Base-by-base conservation (phyloP, 2,329 filamentous ascomycete species). In the Colletotrichum godetiae region DNA sequence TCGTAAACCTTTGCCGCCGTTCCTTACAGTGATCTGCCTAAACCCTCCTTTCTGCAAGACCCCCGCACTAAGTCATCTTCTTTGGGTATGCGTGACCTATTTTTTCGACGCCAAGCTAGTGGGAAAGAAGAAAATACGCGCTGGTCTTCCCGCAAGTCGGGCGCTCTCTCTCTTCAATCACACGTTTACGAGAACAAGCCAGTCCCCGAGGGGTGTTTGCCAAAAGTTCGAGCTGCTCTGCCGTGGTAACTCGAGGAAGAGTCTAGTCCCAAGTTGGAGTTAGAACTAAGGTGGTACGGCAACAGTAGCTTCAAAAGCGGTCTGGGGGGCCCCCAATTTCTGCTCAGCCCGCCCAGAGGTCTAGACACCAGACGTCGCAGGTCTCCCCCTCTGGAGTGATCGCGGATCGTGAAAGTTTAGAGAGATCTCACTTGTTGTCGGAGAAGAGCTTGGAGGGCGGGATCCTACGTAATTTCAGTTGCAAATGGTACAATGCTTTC, bases 401-500 rank as follows among this genome's bases (percentile, higher is more conserved):
- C 56, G 46, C 35, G 46, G 42, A 73, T 73, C 67, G 67, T 60
- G 56, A 35, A 70, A 57, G 37, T 37, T 46, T 57, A 65, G 60
- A 61, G 55, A 29, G 42, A 70, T 73, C 70, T 70, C 66, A 22
- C 10, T 56, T 29, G 10, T 12, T n/a, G 22, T 7, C 46, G 62
- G 56, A 33, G 10, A 53, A 37, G 68, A 42, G 37, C 37, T 56
- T 27, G 33, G 35, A 27, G 29, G 29, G 65, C 58, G 59, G 59
- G 33, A 52, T 52, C 46, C 53, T 59, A 69, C 70, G 55, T 70
- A 70, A 60, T 70, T 52, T 22, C 60, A 33, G 60, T 52, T 56
- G 55, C 19, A 46, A 65, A 73, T 70, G 60, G 60, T 56, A 70
- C 67, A 70, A 57, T 27, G 55, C 29, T 33, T 24, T 49, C 19